Base-by-base conservation (phyloP, 768 basidiomycete genomes). In the Auricularia sp. region DNA sequence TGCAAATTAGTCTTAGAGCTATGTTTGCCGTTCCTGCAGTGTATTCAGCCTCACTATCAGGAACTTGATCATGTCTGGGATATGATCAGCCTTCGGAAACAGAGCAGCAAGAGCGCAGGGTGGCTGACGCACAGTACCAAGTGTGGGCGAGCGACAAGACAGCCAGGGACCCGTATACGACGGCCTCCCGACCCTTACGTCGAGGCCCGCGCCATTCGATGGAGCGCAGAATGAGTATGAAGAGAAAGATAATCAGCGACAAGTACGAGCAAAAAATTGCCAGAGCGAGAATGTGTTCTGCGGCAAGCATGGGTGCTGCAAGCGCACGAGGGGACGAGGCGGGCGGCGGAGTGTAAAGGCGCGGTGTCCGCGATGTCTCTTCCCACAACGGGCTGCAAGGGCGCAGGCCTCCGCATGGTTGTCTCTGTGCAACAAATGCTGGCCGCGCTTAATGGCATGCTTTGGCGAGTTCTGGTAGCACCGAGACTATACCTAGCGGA, bases 51-150 rank as follows among this genome's bases (percentile, higher is more conserved):
- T 64, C 67, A 77, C 79, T n/a, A 64, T 61, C 74, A 82, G 74
- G 69, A 78, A 82, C 11, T 73, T 71, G 67, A 81, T 71, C 81
- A 82, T 81, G 69, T 80, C 81, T 82, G 62, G 3, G 42, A 42
- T 36, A 21, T 21, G 14, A 58, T 43, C 58, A 58, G 39, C 39
- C 39, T 14, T 43, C 2, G 18, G 21, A 60, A n/a, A 23, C 18
- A 60, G 3, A 39, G 58, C 18, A 3, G 29, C 36, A 21, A 42
- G 4, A 6, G 47, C 18, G 47, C 21, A 18, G 14, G 47, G 18
- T 18, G 47, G 47, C 6, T 18, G 11, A 73, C 81, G 73, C 68
- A 83, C 82, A 82, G 63, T 76, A 79, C 82, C 82, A 84, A 29
- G 83, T 83, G 66, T 78, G 74, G 3, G 70, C 74, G 44, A 79